Evolutionary conservation across 129 eudicot species (phyloP).

Genomic region (Artemisia argyi): DNA sequence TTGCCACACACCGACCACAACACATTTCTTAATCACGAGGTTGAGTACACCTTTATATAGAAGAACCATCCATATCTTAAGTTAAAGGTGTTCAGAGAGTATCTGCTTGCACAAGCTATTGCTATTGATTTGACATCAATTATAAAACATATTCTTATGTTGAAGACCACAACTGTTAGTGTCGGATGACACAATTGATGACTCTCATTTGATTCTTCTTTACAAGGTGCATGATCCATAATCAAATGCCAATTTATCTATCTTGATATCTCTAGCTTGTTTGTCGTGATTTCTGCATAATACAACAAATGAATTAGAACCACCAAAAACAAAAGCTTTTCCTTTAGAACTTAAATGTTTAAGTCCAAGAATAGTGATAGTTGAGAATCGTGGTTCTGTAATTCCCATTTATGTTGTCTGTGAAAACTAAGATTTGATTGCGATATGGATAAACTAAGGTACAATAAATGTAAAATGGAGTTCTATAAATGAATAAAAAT

Average conservation of each 20-base stretch:
- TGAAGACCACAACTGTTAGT: neutral
- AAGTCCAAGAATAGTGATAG: neutral
- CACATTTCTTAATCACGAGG: neutral
- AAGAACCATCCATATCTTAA: neutral
- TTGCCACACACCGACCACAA: neutral
- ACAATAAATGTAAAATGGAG: neutral
- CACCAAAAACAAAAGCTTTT: neutral
- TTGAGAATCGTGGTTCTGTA: neutral
- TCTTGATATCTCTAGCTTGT: conserved; percentile 24
- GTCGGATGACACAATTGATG: neutral
- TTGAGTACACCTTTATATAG: neutral
- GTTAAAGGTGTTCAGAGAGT: neutral
- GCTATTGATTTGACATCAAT: conserved; percentile 1
- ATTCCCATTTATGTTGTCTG: neutral
- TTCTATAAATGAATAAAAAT: neutral
- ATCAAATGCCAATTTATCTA: neutral
- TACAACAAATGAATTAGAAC: conserved; percentile 22
- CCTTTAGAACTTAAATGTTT: neutral
- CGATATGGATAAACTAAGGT: too few relatives aligned
- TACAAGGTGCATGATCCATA: neutral
- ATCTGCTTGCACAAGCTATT: conserved; percentile 3
- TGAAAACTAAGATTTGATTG: neutral
- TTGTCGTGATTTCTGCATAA: conserved; percentile 31
- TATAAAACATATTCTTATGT: neutral
- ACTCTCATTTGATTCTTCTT: conserved; percentile 11